phyloP scores from a whole-genome alignment of 2,329 filamentous ascomycete species.

The Penicillium sp. region DNA sequence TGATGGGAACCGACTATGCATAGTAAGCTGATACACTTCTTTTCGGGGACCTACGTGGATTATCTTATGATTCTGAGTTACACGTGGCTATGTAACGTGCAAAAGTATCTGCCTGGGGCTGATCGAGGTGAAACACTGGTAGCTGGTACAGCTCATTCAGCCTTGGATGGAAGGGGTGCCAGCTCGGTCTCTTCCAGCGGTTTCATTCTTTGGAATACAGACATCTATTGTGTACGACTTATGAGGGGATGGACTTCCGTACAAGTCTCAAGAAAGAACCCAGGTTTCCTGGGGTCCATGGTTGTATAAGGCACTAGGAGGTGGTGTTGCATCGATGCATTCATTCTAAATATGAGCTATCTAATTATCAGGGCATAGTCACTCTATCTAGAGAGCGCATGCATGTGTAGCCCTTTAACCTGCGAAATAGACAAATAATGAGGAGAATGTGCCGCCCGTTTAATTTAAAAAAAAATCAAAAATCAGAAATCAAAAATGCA shows the following conservation, averaged over 20 bases:
- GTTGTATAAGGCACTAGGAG: background rate
- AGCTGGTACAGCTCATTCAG: background rate
- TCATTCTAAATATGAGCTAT: conserved; percentile 4
- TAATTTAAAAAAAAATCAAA: background rate
- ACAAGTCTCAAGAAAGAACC: background rate
- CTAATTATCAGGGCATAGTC: conserved; percentile 3
- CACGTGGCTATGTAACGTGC: conserved; percentile 1
- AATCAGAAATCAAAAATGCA: background rate
- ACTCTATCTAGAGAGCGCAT: conserved; percentile 3
- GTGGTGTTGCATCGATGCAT: background rate
- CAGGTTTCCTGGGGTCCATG: background rate
- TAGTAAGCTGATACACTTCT: background rate
- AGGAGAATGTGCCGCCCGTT: background rate
- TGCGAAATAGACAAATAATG: conserved; percentile 11
- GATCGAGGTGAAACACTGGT: background rate
- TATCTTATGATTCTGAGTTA: background rate
- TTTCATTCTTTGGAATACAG: background rate
- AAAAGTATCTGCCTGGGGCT: conserved; percentile 1
- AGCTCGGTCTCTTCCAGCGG: background rate
- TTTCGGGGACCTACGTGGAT: background rate
- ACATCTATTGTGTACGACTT: background rate
- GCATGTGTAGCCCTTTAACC: conserved; percentile 11
- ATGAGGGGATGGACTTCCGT: background rate
- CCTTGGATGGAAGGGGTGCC: background rate
- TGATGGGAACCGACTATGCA: background rate